These are phyloP conservation scores for Nicotiana noctiflora DNA, from an alignment of 257 asterid genomes.

Conservation along the genomic window DNA sequence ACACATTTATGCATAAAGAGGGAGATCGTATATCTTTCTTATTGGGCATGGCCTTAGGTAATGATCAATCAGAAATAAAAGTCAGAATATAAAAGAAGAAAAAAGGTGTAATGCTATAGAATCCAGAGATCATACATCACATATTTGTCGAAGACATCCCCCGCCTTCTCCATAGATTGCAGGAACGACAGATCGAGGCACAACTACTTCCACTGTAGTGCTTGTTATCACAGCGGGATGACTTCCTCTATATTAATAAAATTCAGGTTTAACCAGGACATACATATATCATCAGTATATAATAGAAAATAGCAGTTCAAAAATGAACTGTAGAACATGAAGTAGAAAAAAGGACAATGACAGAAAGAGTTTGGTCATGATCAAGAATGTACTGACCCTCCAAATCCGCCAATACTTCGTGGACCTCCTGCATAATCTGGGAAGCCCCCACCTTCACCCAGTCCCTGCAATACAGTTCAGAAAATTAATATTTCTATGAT, in stretches of 20 bases:
- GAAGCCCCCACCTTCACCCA: conserved; percentile 56
- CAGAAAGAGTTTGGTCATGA: conserved; percentile 7
- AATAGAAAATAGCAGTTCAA: neutral
- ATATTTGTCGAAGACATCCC: conserved; percentile 77
- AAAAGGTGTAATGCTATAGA: conserved; percentile 7
- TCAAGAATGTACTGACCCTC: conserved; percentile 56
- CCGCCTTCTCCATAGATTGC: conserved; percentile 89
- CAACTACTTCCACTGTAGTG: conserved; percentile 92
- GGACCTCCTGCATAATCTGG: conserved; percentile 74
- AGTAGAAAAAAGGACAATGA: neutral
- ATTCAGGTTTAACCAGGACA: neutral
- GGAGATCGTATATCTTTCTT: neutral
- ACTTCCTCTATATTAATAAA: conserved; percentile 46
- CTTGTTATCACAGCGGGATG: conserved; percentile 72
- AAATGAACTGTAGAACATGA: conserved; percentile 7
- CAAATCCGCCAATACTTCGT: conserved; percentile 70
- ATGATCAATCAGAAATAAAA: neutral
- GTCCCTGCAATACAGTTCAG: conserved; percentile 52
- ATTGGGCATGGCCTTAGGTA: neutral
- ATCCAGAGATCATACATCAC: conserved; percentile 46
- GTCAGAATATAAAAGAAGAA: neutral
- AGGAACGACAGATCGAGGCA: conserved; percentile 85
- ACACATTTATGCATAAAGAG: neutral
- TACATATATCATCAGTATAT: neutral
- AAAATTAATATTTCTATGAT: neutral